phyloP scores from a whole-genome alignment of 805 yeast species.

The Lipomyces lipofer region DNA sequence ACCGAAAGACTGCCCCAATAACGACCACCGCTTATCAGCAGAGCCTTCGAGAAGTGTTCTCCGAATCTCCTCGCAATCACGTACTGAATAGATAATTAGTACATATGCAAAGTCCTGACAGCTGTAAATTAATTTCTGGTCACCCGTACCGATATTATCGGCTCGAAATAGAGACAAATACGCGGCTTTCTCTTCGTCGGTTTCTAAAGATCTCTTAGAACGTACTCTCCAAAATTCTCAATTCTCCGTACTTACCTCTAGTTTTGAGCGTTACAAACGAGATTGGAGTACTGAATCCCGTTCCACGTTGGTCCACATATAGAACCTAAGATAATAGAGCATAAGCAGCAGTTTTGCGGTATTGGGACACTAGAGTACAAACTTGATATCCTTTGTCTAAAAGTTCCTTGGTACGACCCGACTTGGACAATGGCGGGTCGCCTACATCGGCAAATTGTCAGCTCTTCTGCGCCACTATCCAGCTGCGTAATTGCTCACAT shows the following conservation, averaged over 20 bases:
- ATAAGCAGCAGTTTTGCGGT: neutral
- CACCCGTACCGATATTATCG: conserved; percentile 39
- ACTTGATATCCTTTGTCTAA: conserved; percentile 42
- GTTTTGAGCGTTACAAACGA: conserved; percentile 37
- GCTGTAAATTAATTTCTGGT: neutral
- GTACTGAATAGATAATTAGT: conserved; percentile 19
- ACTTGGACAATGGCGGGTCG: conserved; percentile 42
- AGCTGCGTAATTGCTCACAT: conserved; percentile 12
- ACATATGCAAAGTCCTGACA: neutral
- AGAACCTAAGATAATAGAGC: conserved; percentile 41
- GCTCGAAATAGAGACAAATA: conserved; percentile 53
- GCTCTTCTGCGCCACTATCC: neutral
- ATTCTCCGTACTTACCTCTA: conserved; percentile 5
- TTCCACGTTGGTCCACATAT: conserved; percentile 61
- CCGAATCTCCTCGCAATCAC: conserved; percentile 53
- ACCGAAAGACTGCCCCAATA: conserved; percentile 59
- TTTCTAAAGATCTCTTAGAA: neutral
- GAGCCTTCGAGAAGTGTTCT: conserved; percentile 37
- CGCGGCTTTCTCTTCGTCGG: conserved; percentile 41
- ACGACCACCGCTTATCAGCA: conserved; percentile 48
- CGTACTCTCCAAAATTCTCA: too few relatives aligned
- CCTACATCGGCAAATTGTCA: conserved; percentile 6
- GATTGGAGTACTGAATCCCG: conserved; percentile 54
- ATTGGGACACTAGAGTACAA: neutral
- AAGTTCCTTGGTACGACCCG: conserved; percentile 44